Evolutionary conservation across 1,139 yeast genomes (phyloP).

Genomic region (Hyphopichia burtonii): DNA sequence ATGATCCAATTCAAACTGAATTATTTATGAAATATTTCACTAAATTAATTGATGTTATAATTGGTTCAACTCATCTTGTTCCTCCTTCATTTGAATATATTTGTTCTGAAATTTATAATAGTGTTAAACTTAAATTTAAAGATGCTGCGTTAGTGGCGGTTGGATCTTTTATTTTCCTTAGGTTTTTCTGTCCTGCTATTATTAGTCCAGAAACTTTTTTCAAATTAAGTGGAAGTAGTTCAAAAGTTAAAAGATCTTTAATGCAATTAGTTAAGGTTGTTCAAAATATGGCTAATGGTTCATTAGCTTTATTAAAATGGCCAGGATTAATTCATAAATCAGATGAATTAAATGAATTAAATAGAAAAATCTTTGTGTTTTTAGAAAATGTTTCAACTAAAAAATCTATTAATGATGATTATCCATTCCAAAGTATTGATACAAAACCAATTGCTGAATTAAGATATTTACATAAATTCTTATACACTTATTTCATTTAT

Average conservation of each 20-base stretch:
- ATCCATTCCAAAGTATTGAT: conserved; percentile 27
- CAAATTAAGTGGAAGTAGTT: conserved; percentile 45
- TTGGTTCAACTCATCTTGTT: conserved; percentile 51
- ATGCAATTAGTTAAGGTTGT: conserved; percentile 82
- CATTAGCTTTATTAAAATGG: conserved; percentile 59
- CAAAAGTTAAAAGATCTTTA: conserved; percentile 64
- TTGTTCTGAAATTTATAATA: conserved; percentile 65
- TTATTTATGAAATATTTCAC: conserved; percentile 58
- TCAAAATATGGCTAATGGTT: conserved; percentile 86
- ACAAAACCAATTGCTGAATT: conserved; percentile 45
- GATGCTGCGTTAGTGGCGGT: conserved; percentile 71
- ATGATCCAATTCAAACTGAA: conserved; percentile 36
- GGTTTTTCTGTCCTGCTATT: conserved; percentile 89
- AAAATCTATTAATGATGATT: conserved; percentile 11
- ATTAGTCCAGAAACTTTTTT: conserved; percentile 78
- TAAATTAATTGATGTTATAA: conserved; percentile 61
- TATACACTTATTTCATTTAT: conserved; percentile 59
- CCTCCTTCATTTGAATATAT: conserved; percentile 77
- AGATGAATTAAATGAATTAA: conserved; percentile 45
- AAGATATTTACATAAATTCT: conserved; percentile 61
- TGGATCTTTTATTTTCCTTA: conserved; percentile 82
- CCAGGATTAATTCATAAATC: conserved; percentile 46
- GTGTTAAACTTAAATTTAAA: conserved; percentile 67
- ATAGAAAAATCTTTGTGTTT: conserved; percentile 46
- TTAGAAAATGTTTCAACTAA: conserved; percentile 28